Conservation (phyloP, 345 rosid species). For the Ricinus communis region DNA sequence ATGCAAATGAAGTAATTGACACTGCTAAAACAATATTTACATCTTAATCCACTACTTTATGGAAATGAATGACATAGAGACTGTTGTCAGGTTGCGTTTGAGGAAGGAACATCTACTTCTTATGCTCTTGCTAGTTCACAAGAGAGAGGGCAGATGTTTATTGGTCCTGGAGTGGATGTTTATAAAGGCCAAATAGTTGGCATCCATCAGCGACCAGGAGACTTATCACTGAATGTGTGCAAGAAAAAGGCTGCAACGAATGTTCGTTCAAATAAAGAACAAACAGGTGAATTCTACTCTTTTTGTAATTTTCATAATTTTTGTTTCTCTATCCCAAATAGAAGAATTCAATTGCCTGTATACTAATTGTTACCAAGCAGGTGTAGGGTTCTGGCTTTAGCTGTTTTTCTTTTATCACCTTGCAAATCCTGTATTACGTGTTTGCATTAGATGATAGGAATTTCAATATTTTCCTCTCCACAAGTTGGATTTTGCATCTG, state of each 20-base stretch:
- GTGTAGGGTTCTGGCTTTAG: not conserved
- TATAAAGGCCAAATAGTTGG: constrained; percentile 93
- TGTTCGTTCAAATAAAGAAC: constrained; percentile 87
- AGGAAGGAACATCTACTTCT: constrained; percentile 80
- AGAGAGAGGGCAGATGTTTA: constrained; percentile 93
- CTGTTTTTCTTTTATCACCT: not conserved
- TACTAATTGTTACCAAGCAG: not conserved
- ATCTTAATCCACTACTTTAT: not conserved
- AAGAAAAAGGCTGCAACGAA: constrained; percentile 97
- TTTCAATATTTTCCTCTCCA: not conserved
- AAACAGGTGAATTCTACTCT: constrained; percentile 50
- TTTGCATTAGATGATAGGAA: not conserved
- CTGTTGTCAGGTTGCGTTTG: constrained; percentile 84
- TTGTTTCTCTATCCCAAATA: not conserved
- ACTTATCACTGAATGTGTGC: constrained; percentile 82
- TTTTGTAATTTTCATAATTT: constrained; percentile 5
- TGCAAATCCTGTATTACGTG: not conserved
- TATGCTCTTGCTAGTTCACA: constrained; percentile 85
- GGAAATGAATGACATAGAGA: constrained; percentile 9
- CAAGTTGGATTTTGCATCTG: not conserved
- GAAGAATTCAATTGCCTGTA: not conserved
- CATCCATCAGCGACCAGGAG: constrained; percentile 91
- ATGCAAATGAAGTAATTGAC: no score
- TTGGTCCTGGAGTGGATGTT: constrained; percentile 76
- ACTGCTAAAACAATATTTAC: not conserved